Conservation (phyloP, 768 basidiomycete genomes). For the Thelephora ganbajun region DNA sequence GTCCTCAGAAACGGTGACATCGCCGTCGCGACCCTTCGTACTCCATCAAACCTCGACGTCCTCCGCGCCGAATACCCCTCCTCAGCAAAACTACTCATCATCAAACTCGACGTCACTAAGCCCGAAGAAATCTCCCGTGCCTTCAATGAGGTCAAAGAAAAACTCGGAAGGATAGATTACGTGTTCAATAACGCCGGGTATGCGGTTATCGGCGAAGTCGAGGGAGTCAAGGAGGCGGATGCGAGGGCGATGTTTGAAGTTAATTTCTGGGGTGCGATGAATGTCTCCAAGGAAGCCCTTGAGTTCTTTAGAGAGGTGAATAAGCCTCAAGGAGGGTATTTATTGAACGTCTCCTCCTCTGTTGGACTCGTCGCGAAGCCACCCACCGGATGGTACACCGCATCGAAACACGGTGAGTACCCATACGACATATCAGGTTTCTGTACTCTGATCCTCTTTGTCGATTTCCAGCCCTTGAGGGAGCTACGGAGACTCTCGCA, state of each 20-base stretch:
- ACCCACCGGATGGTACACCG: slow-evolving; percentile 12
- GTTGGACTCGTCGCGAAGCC: slow-evolving; percentile 13
- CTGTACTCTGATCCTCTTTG: not conserved
- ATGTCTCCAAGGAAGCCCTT: slow-evolving; percentile 8
- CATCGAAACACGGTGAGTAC: slow-evolving; percentile 9
- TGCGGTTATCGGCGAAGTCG: slow-evolving; percentile 21
- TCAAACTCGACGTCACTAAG: slow-evolving; percentile 26
- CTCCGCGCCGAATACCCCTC: slow-evolving; percentile 16
- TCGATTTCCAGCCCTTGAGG: slow-evolving; percentile 15
- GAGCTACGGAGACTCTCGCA: slow-evolving; percentile 20
- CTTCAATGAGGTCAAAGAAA: slow-evolving; percentile 19
- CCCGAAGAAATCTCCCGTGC: slow-evolving; percentile 18
- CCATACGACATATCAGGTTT: not conserved
- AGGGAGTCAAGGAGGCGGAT: slow-evolving; percentile 20
- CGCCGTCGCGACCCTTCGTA: slow-evolving; percentile 28
- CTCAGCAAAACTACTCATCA: slow-evolving; percentile 21
- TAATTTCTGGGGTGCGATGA: slow-evolving; percentile 13
- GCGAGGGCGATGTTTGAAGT: slow-evolving; percentile 25
- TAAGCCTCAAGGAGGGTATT: slow-evolving; percentile 20
- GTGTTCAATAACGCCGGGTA: slow-evolving; percentile 31
- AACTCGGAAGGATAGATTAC: slow-evolving; percentile 29
- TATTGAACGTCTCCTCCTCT: slow-evolving; percentile 24
- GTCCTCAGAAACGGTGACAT: slow-evolving; percentile 24
- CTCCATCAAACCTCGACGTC: slow-evolving; percentile 20
- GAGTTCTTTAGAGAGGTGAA: slow-evolving; percentile 25